A percentile compares a stretch with the other conserved stretches of the same genome.
Evolutionary conservation across 2,329 filamentous ascomycete genomes (phyloP).

Genomic region (Mycocentrospora acerina): DNA sequence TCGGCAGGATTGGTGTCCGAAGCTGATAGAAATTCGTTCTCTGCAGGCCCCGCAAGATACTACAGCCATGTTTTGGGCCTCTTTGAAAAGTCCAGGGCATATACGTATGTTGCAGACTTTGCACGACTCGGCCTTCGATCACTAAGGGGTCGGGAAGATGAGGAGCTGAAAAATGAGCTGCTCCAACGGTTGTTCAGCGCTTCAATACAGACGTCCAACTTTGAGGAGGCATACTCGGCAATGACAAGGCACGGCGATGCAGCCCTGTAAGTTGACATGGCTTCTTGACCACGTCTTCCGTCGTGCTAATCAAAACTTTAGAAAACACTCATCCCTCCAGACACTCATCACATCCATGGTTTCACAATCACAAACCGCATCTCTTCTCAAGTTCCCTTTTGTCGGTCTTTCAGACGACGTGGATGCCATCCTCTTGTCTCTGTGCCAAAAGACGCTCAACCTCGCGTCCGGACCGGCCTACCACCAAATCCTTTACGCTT

Average conservation of each 20-base stretch:
- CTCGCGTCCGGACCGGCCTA: constrained; percentile 66
- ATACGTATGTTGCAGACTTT: constrained; percentile 83
- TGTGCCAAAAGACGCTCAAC: constrained; percentile 69
- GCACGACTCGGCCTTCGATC: constrained; percentile 65
- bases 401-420: constrained; percentile 74
- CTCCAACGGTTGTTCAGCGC: constrained; percentile 83
- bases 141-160: constrained; percentile 27
- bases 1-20: constrained; percentile 66
- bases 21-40: constrained; percentile 67
- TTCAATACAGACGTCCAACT: constrained; percentile 75
- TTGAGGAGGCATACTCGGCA: constrained; percentile 78
- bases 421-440: constrained; percentile 72
- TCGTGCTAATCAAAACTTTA: constrained; percentile 21
- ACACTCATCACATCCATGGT: constrained; percentile 57
- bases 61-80: constrained; percentile 82
- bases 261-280: constrained; percentile 53
- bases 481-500: constrained; percentile 87
- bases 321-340: constrained; percentile 68
- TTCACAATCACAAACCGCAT: constrained; percentile 33
- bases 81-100: constrained; percentile 75
- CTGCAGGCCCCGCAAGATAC: constrained; percentile 78
- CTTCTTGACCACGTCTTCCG: not conserved
- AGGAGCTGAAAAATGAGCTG: constrained; percentile 51
- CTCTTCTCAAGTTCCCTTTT: constrained; percentile 73
- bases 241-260: constrained; percentile 71